phyloP scores from a whole-genome alignment of 2,329 filamentous ascomycete species.

The Sporothrix globosa region DNA sequence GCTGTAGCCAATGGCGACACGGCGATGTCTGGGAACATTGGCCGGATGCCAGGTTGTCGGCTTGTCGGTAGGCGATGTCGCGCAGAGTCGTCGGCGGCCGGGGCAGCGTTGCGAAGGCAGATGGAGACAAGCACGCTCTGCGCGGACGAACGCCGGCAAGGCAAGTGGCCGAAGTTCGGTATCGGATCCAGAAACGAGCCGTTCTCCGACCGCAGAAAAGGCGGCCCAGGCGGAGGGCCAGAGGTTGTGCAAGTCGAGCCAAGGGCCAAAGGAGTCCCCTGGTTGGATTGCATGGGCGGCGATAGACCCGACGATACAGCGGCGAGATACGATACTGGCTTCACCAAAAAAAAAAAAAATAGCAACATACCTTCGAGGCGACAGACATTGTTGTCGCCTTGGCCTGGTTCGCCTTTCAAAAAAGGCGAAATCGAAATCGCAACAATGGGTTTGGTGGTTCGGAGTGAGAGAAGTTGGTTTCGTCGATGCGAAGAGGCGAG shows the following conservation, averaged over 20 bases:
- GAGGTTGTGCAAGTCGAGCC: conserved; percentile 1
- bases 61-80: not conserved
- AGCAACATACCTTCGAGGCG: conserved; percentile 60
- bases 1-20: not conserved
- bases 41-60: not conserved
- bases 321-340: not conserved
- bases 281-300: not conserved
- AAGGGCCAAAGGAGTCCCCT: not conserved
- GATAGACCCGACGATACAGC: not conserved
- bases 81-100: not conserved
- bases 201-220: not conserved
- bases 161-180: not conserved
- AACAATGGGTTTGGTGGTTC: conserved; percentile 32
- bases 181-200: not conserved
- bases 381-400: conserved; percentile 64
- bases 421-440: conserved; percentile 49
- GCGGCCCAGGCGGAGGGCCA: not conserved
- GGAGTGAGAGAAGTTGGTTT: not conserved
- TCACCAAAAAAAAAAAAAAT: not conserved
- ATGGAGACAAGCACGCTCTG: not conserved
- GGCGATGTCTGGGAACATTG: not conserved
- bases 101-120: conserved; percentile 8
- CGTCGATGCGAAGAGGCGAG: conserved; percentile 16
- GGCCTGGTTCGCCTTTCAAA: conserved; percentile 56
- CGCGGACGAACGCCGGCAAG: not conserved